Base-by-base conservation (phyloP, 129 eudicot genomes). In the Centrapalus pauciflorus region DNA sequence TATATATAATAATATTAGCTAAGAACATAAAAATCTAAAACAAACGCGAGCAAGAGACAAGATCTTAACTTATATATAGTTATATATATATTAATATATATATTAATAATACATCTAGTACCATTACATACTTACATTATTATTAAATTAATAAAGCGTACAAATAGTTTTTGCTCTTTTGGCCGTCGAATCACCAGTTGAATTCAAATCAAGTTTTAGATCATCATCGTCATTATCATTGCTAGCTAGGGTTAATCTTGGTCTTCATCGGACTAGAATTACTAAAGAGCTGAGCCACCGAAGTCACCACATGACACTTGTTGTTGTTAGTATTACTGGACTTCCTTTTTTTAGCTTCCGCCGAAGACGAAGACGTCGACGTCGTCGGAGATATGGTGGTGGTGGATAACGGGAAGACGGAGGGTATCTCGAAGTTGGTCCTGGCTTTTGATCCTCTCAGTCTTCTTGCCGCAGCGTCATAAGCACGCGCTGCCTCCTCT, bases 401-500 rank as follows among this genome's bases (percentile, higher is more conserved):
- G 11, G 70, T 34, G 19, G 70, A 54, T 50, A 59, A n/a, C 0
- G 91, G 93, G 6, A 89, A 45, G 13, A 90, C 78, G 0, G 95
- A 75, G 7, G 95, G 84, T 14, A 90, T 77, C 64, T 80, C 71
- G 50, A 90, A 90, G 74, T 90, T 90, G 1, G 92, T 90, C 50
- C 72, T 66, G 0, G 97, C 97, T 54, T 90, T 87, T 0, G 95
- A 76, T 3, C 97, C 97, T 40, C 97, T 55, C n/a, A 90, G 72
- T 59, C 92, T 69, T 68, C 97, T 78, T 1, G 97, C 97, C 0
- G 95, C 97, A 4, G 97, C 81, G 71, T 90, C 95, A 28, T 90
- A 90, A 6, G 97, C 97, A 59, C 87, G 93, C 45, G 97, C 97
- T 35, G 95, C 97, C 55, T 90, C 95, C 57, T 90, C 95, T 2